phyloP scores from a whole-genome alignment of 306 rosid genomes.

The Dryas alaskensis region DNA sequence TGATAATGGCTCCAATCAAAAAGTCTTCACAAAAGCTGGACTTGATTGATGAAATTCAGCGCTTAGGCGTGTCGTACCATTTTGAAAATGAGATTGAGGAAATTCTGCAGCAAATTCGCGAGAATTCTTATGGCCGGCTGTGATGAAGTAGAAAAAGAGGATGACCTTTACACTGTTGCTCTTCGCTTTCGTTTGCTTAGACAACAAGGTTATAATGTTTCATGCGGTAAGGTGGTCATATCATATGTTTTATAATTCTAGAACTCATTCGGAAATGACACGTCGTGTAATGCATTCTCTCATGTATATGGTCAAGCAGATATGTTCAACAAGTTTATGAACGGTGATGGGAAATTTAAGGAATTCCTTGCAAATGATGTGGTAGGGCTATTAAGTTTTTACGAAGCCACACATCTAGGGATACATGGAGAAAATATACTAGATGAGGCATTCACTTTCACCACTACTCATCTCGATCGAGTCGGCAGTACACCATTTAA shows the following conservation, averaged over 20 bases:
- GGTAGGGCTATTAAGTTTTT: neutral
- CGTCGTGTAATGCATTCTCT: too few species aligned
- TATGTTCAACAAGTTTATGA: conserved; percentile 11
- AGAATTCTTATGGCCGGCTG: too few species aligned
- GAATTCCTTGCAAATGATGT: neutral
- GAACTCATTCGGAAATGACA: too few species aligned
- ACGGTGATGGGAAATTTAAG: conserved; percentile 11
- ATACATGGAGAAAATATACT: neutral
- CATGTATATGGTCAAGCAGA: neutral
- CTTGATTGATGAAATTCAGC: conserved; percentile 32
- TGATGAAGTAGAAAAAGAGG: neutral
- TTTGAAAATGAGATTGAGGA: conserved; percentile 35
- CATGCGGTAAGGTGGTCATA: conserved; percentile 14
- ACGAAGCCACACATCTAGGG: neutral
- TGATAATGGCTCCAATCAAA: neutral
- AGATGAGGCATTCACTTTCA: conserved; percentile 25
- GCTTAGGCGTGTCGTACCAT: conserved; percentile 22
- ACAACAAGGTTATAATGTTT: conserved; percentile 31
- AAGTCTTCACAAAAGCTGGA: neutral
- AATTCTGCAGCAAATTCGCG: conserved; percentile 17
- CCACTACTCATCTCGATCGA: conserved; percentile 34
- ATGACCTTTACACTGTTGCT: conserved; percentile 20
- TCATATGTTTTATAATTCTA: too few species aligned
- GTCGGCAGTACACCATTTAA: neutral
- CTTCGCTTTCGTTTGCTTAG: conserved; percentile 42